Base-by-base conservation (phyloP, 306 rosid species). In the Vigna radiata region DNA sequence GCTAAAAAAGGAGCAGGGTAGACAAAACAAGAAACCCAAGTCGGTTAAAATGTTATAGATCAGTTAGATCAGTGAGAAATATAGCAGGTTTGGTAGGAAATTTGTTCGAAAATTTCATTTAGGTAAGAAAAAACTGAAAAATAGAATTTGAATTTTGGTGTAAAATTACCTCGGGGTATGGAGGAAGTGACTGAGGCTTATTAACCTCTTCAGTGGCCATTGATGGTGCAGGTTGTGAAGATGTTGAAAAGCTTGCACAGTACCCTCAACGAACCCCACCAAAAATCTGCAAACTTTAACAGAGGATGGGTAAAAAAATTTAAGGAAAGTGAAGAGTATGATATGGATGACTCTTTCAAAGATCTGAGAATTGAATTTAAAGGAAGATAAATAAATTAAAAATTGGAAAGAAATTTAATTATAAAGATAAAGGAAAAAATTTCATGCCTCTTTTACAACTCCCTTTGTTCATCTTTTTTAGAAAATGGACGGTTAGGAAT, bases 191-290 rank as follows among this genome's bases (percentile, higher is more conserved):
- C 7, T 67, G 77, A 82, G 89, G 91, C 11, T 86, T 87, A 52
- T 85, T 86, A 72, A 86, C 90, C 83, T 88, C 93, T 84, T 76
- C 92, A 12, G 91, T 75, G 73, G 97, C 97, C 97, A 94, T 91
- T 84, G 77, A 69, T 80, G 68, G 2, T 64, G 86, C 9, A 18
- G 80, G 36, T 17, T 65, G 62, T 43, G 84, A 75, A 70, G 77
- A 79, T 66, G 81, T 72, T 84, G 5, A 4, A 76, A 37, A 80
- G 63, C 18, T 39, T 41, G 44, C 4, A 46, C 29, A 53, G 50
- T 78, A 7, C 39, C 17, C 19, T 61, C 4, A 25, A 59, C 41
- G 36, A 9, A 75, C 50, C 36, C 39, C 37, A 14, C 29, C 21
- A 29, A 48, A 52, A 70, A 69, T 27, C 25, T 8, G 1, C 31